Percentiles rank a stretch among this genome's conserved stretches.
Conservation (phyloP, 306 rosid genomes). For the Vicia villosa region DNA sequence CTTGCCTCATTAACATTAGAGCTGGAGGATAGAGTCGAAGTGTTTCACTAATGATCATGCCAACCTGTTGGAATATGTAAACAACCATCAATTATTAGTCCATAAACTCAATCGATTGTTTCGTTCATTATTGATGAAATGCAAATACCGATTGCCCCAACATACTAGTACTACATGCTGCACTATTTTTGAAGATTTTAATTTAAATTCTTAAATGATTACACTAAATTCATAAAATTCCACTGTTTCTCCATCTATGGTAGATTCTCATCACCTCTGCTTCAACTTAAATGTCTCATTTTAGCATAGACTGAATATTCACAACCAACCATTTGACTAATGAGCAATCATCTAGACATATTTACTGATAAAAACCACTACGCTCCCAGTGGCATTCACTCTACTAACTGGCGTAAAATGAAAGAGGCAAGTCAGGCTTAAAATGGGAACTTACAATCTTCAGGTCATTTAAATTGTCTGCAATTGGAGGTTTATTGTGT, state of each 20-base stretch:
- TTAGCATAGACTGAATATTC: neutral
- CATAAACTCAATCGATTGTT: neutral
- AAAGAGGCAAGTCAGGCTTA: neutral
- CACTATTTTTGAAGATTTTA: neutral
- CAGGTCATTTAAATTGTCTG: conserved; percentile 58
- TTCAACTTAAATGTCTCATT: neutral
- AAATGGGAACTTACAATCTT: conserved; percentile 56
- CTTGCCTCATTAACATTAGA: conserved; percentile 47
- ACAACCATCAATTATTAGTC: conserved; percentile 6
- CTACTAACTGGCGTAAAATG: neutral
- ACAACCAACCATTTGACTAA: neutral
- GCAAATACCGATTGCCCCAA: neutral
- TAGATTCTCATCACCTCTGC: neutral
- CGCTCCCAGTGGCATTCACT: neutral
- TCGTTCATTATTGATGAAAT: neutral
- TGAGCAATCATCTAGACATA: neutral
- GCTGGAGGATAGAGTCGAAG: conserved; percentile 73
- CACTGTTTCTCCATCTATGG: neutral
- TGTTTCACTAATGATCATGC: conserved; percentile 68
- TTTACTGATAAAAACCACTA: neutral
- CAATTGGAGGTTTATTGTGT: conserved; percentile 32
- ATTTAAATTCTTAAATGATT: neutral
- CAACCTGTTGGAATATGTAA: conserved; percentile 45
- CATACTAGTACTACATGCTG: neutral
- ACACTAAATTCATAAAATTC: neutral